A percentile compares a stretch with the other conserved stretches of the same genome.
Evolutionary conservation across 1,139 yeast genomes (phyloP).

Genomic region (Magnusiomyces sp.): DNA sequence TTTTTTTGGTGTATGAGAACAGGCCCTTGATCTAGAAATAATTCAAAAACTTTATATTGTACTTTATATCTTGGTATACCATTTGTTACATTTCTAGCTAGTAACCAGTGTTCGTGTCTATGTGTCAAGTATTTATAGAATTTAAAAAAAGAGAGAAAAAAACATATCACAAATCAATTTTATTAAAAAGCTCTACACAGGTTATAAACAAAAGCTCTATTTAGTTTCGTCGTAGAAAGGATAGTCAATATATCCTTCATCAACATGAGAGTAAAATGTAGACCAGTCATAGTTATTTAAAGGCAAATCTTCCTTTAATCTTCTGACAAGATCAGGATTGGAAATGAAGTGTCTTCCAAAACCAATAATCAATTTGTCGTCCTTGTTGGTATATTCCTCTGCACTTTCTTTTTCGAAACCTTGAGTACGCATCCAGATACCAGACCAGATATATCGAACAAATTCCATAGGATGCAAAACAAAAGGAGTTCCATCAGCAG

Average conservation of each 20-base stretch:
- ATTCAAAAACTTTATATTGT: too few species aligned
- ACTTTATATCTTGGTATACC: too few species aligned
- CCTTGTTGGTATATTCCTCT: constrained; percentile 22
- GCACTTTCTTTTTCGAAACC: constrained; percentile 25
- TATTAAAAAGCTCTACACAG: too few species aligned
- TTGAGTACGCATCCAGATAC: constrained; percentile 43
- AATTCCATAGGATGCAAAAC: constrained; percentile 26
- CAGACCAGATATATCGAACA: constrained; percentile 39
- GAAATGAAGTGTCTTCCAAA: constrained; percentile 43
- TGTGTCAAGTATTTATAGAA: too few species aligned
- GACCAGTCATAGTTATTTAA: constrained; percentile 35
- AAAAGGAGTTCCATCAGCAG: constrained; percentile 12
- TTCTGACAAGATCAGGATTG: constrained; percentile 46
- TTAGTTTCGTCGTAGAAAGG: constrained; percentile 11
- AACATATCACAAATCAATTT: too few species aligned
- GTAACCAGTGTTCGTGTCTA: too few species aligned
- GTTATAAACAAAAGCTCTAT: too few species aligned
- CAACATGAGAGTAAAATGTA: constrained; percentile 31
- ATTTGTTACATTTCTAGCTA: too few species aligned
- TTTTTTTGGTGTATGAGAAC: too few species aligned
- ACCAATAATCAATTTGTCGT: constrained; percentile 35
- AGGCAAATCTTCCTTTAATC: constrained; percentile 35
- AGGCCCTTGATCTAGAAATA: too few species aligned
- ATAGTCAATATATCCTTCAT: constrained; percentile 17
- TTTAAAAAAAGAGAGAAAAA: too few species aligned